phyloP scores from a whole-genome alignment of 805 yeast genomes.

The Starmerella scarabaei region DNA sequence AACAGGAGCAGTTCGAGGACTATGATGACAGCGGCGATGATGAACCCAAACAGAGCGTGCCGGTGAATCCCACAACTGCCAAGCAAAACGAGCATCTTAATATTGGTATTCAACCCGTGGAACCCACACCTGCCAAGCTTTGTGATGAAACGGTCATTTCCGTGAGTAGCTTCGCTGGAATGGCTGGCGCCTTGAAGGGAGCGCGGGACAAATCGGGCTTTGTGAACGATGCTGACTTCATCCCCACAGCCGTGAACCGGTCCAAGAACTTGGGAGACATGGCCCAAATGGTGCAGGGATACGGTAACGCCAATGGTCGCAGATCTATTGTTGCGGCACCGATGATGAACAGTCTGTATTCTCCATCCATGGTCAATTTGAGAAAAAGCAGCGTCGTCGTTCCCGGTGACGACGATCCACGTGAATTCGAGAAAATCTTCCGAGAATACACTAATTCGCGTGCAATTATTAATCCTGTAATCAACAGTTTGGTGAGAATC shows the following conservation, averaged over 20 bases:
- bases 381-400: not conserved
- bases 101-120: slow-evolving; percentile 19
- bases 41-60: slow-evolving; percentile 1
- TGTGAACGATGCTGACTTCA: slow-evolving; percentile 19
- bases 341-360: not conserved
- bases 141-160: slow-evolving; percentile 21
- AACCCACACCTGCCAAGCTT: slow-evolving; percentile 22
- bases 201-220: slow-evolving; percentile 17
- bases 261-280: slow-evolving; percentile 18
- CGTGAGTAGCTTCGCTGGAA: slow-evolving; percentile 20
- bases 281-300: slow-evolving; percentile 17
- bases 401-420: slow-evolving; percentile 16
- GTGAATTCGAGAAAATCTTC: slow-evolving; percentile 18
- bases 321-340: not conserved
- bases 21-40: slow-evolving; percentile 7
- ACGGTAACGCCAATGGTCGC: slow-evolving; percentile 3
- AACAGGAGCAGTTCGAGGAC: slow-evolving; percentile 2
- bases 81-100: slow-evolving; percentile 8
- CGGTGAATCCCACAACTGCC: not conserved
- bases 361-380: not conserved
- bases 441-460: slow-evolving; percentile 18
- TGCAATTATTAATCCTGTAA: slow-evolving; percentile 17
- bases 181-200: slow-evolving; percentile 20
- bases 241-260: slow-evolving; percentile 18
- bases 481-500: slow-evolving; percentile 11